Base-by-base conservation (phyloP, 805 yeast species). In the Candida mattraensis region DNA sequence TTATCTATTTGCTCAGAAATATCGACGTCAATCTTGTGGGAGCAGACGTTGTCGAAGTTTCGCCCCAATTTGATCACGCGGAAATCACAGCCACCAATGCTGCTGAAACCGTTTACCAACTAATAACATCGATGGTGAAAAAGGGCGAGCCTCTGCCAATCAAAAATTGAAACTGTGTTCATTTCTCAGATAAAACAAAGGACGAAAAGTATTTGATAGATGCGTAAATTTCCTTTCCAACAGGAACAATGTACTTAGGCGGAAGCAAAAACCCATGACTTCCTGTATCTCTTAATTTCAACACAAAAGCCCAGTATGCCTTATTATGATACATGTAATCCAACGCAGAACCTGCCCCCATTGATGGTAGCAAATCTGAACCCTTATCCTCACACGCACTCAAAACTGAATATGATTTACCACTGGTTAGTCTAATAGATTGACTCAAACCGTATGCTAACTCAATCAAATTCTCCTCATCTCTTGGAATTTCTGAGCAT, bases 241-340 rank as follows among this genome's bases (percentile, higher is more conserved):
- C 94, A 1, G 95, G 91, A 16, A 55, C 65, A 37, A 87, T 87
- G 53, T 66, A 76, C 48, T 74, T 74, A 1, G 80, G 51, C 5
- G 96, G 95, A 26, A 87, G 64, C 45, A 87, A 67, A 53, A 86
- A 87, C 1, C 96, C 96, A 52, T 83, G 89, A 31, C 76, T 71
- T 0, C 95, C 95, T 13, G 83, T 74, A 54, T 87, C 95, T 51
- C 95, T 70, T 37, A 87, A 65, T 60, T 87, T 85, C 39, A 87
- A 63, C 51, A 85, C 94, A 60, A 80, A 82, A 1, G 95, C 94
- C 88, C 89, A 85, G 50, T 69, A 76, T 0, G 93, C 93, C 40
- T 80, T 73, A 51, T 80, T 76, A 59, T 84, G 87, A 53, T 86
- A 87, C 91, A 86, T 83, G 55, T 71, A 87, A 52, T 87, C 95